Base-by-base conservation (phyloP, 345 rosid species). In the Murraya paniculata region DNA sequence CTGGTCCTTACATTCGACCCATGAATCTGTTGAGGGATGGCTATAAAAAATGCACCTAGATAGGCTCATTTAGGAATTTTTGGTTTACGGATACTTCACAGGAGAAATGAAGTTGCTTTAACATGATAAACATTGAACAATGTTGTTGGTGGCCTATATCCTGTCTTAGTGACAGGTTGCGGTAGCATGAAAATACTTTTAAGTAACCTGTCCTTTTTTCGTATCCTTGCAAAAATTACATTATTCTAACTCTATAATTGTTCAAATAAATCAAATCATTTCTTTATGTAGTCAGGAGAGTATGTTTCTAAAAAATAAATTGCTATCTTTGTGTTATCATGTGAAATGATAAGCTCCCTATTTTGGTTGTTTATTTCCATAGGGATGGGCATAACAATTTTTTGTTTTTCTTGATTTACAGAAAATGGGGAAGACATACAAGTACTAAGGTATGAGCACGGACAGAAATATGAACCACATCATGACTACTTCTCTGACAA, bases 351-450 rank as follows among this genome's bases (percentile, higher is more conserved):
- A 27, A 48, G 36, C 24, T 3, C 41, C 16, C 38, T 31, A 9
- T 55, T 62, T 25, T 2, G 69, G 19, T 68, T 13, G 16, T 66
- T 62, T 73, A 65, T 27, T 21, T 30, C 22, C 21, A 0, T 58
- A 16, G 33, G 21, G 39, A 30, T 16, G 8, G 33, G 50, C 72
- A n/a, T 53, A 11, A 28, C 76, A 62, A 41, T 11, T n/a, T 28
- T 22, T 68, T 73, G 10, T 75, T 35, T 61, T 82, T 36, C 75
- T 6, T 82, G 30, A 60, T 83, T 22, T 24, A 64, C 89, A 93
- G 98, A 92, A 75, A 94, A 94, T 76, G 99, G 98, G 27, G 99
- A 95, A 88, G 99, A 95, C 75, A 87, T 93, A 25, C 99, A 95
- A 82, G 92, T 95, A 36, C 75, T 93, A 80, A 91, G 97, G 84